Evolutionary conservation across 106 monocot genomes (phyloP), one percentile per base, ranked within the genome.

Genomic region (Dioscorea alata): DNA sequence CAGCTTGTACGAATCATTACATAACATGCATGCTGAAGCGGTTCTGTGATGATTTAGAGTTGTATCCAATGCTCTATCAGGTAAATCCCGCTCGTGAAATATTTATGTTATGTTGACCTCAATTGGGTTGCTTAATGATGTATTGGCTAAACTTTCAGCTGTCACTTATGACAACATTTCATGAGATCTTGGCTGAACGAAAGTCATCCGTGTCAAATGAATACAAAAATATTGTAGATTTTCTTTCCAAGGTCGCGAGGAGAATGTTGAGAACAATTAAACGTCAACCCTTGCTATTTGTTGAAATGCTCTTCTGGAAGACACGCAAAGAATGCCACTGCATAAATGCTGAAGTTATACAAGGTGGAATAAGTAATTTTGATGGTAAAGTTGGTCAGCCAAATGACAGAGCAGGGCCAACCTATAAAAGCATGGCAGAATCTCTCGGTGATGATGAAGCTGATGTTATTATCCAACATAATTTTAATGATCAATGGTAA

Each of bases 401-500:
- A 69, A 75, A 69, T 70, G 52, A 53, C 23, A 65, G 12, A 34
- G 65, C 66, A 42, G 10, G 18, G 48, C 49, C 49, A 65, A 67
- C 62, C 49, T 48, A 62, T 20, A 92, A 50, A 79, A 92, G 79
- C 71, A 80, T 99, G 69, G 87, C 89, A 79, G 97, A 99, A 69
- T 82, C 92, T 73, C 90, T 99, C 75, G 97, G 97, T 57, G 97
- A 99, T 73, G 97, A 99, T 75, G 97, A 99, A 71, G 88, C 82
- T 71, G 91, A 91, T 61, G 61, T 81, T 63, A 69, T 74, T 52
- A 8, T 80, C 49, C 65, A 81, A 54, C 49, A 76, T 65, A 66
- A 80, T 35, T 4, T 72, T 65, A 60, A 72, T 60, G 57, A 42
- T 54, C 66, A 57, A 25, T 69, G 73, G 78, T 81, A 79, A 48